Conservation (phyloP, 177 flowering plant species). For the Vitis hybrid region DNA sequence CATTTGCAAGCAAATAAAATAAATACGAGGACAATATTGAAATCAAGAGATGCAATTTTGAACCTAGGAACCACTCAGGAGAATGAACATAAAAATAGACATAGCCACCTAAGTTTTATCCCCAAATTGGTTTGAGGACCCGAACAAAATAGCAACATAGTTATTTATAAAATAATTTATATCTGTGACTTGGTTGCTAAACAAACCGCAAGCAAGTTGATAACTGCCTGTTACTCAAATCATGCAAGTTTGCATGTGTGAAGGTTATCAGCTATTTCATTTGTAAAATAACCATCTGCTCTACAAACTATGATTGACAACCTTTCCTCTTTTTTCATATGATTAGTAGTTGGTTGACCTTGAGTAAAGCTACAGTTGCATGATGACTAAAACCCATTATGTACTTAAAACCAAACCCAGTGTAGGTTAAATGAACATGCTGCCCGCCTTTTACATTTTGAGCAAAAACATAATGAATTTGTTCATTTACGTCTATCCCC, state of each 20-base stretch:
- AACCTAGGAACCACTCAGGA: neutral
- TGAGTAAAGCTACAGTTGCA: neutral
- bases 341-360: neutral
- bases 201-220: neutral
- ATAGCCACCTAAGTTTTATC: neutral
- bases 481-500: neutral
- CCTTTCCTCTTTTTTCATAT: neutral
- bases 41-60: neutral
- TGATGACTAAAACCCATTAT: neutral
- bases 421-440: too few relatives aligned
- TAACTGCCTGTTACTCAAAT: neutral
- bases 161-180: neutral
- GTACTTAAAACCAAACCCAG: too few relatives aligned
- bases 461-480: too few relatives aligned
- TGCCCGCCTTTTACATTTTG: too few relatives aligned
- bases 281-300: neutral
- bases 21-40: neutral
- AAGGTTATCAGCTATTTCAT: neutral
- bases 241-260: neutral
- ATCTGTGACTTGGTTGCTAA: neutral
- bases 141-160: constrained; percentile 1
- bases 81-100: neutral
- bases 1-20: neutral
- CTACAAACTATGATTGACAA: neutral
- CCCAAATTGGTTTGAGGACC: neutral